Evolutionary conservation across 768 basidiomycete genomes (phyloP).

Genomic region (Glaciozyma antarctica): DNA sequence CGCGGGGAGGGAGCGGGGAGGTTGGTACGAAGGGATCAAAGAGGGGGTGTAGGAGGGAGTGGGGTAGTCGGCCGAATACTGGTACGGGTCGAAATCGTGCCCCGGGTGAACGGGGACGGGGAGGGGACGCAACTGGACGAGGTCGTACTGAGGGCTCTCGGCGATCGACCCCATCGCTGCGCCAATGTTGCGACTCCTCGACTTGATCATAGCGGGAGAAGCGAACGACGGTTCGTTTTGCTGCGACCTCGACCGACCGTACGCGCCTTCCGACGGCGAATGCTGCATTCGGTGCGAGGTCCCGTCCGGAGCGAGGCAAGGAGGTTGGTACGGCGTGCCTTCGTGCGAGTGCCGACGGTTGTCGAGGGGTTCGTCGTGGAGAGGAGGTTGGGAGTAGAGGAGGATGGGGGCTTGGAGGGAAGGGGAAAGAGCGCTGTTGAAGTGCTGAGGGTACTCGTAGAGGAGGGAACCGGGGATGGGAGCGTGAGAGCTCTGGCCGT

Average conservation of each 20-base stretch:
- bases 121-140: background rate
- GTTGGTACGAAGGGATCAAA: background rate
- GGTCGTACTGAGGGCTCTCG: background rate
- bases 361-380: background rate
- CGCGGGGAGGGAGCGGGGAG: background rate
- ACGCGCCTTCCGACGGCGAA: background rate
- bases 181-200: conserved; percentile 19
- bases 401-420: background rate
- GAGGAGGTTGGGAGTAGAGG: background rate
- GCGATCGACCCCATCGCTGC: conserved; percentile 1
- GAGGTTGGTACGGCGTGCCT: background rate
- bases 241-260: background rate
- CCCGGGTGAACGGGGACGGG: background rate
- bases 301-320: background rate
- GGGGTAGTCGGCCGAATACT: background rate
- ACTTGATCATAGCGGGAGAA: conserved; percentile 26
- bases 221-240: background rate
- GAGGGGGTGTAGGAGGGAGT: background rate
- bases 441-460: no score
- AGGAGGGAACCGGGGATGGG: background rate
- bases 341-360: background rate
- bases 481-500: background rate
- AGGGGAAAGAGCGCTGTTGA: no score
- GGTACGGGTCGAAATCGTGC: background rate
- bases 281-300: background rate